Base-by-base conservation (phyloP, 2,329 filamentous ascomycete species). In the Herpotrichia juniperi region DNA sequence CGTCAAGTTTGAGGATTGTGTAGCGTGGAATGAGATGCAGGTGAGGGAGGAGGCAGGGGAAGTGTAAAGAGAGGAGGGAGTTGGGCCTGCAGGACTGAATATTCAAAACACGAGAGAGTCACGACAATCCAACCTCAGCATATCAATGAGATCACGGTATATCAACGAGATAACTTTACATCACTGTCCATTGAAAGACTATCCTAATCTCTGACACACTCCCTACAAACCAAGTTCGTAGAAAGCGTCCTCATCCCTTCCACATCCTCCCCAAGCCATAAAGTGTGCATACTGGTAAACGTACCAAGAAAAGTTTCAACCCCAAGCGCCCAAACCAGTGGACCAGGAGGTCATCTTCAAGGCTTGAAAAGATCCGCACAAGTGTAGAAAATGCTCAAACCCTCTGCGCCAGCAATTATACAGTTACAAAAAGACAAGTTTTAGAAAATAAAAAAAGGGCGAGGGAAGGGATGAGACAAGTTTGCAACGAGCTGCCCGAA, bases 1-100 rank as follows among this genome's bases (percentile, higher is more conserved):
- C 1, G 91, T 97, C 48, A 91, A 83, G 56, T 92, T 97, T 69
- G 87, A 89, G 28, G 93, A 97, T 51, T 97, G 93, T 72, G 87
- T 96, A 30, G 79, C 81, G 63, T 99, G 94, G 94, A 97, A 97
- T 71, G 77, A 53, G 16, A 46, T 57, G 31, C 68, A 74, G 51
- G 46, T 46, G 26, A 30, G 47, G 24, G 22, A 44, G 35, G 34
- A 17, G 3, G 11, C 6, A n/a, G n/a, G n/a, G n/a, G n/a, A n/a
- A 19, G 34, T 19, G 5, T 37, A 37, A 17, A 37, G 6, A n/a
- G 16, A 30, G 7, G 26, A 8, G 26, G 26, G 26, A 30, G n/a
- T n/a, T n/a, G n/a, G n/a, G n/a, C n/a, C n/a, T n/a, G n/a, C n/a
- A n/a, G n/a, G n/a, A n/a, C n/a, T n/a, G n/a, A n/a, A n/a, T n/a